Evolutionary conservation across 139 green algal genomes (phyloP).

Genomic region (Zygnema cylindricum): DNA sequence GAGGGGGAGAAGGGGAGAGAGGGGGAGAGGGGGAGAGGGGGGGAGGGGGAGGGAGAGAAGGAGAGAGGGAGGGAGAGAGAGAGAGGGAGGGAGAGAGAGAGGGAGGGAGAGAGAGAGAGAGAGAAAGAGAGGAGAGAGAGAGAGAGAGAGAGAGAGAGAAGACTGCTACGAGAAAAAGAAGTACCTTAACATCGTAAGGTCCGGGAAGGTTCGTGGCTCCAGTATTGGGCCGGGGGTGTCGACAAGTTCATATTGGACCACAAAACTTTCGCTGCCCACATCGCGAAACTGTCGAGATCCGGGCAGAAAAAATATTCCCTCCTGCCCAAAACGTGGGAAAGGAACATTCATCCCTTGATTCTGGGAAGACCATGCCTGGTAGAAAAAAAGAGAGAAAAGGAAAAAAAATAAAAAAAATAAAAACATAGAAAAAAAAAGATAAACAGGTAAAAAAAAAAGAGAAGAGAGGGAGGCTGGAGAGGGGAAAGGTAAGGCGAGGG

Average conservation of each 20-base stretch:
- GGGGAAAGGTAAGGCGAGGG: no score
- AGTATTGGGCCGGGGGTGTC: slow-evolving; percentile 46
- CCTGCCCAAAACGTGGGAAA: slow-evolving; percentile 70
- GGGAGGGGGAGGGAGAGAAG: slow-evolving; percentile 5
- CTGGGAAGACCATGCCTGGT: slow-evolving; percentile 66
- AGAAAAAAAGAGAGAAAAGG: no score
- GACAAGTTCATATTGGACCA: slow-evolving; percentile 67
- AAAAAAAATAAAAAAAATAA: no score
- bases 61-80: slow-evolving; percentile 4
- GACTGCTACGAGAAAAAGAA: not conserved
- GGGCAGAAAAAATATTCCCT: slow-evolving; percentile 76
- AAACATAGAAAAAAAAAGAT: no score
- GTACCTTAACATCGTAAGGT: slow-evolving; percentile 43
- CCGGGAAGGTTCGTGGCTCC: not conserved
- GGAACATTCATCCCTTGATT: slow-evolving; percentile 75
- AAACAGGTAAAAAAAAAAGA: no score
- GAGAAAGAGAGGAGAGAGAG: slow-evolving; percentile 3
- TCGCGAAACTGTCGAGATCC: slow-evolving; percentile 72
- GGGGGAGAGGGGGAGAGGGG: not conserved
- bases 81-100: not conserved
- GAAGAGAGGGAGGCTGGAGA: no score
- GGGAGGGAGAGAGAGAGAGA: not conserved
- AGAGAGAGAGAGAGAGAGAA: not conserved
- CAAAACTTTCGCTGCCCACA: slow-evolving; percentile 77
- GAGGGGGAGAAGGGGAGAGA: not conserved